Percentiles rank a stretch among this genome's conserved stretches.
Evolutionary conservation across 2,329 filamentous ascomycete species (phyloP).

Genomic region (Aspergillus fumigatus): DNA sequence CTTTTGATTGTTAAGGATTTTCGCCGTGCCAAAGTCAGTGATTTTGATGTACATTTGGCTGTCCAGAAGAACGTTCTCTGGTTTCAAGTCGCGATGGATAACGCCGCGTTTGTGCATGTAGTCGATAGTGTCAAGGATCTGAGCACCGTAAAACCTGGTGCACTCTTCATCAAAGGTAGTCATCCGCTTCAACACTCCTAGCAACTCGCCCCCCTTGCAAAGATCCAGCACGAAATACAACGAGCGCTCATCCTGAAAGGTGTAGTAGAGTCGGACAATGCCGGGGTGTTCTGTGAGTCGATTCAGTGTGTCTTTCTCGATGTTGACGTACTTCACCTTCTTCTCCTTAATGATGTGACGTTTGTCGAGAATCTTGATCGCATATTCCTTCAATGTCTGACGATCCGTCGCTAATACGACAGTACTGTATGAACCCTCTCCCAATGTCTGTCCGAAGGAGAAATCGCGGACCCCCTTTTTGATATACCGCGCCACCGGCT

Average conservation of each 20-base stretch:
- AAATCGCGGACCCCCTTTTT: conserved; percentile 99
- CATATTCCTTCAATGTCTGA: conserved; percentile 91
- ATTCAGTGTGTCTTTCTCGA: conserved; percentile 97
- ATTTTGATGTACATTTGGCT: conserved; percentile 98
- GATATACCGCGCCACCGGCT: conserved; percentile 73
- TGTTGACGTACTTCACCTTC: conserved; percentile 99
- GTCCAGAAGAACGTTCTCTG: conserved; percentile 92
- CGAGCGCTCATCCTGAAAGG: conserved; percentile 93
- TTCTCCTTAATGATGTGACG: conserved; percentile 99
- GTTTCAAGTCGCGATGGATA: conserved; percentile 94
- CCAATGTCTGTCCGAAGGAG: conserved; percentile 81
- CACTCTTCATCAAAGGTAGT: conserved; percentile 94
- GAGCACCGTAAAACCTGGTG: conserved; percentile 86
- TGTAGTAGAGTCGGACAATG: conserved; percentile 95
- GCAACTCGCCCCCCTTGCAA: conserved; percentile 83
- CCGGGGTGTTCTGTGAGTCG: conserved; percentile 93
- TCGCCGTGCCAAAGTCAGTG: conserved; percentile 98
- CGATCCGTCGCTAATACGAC: conserved; percentile 90
- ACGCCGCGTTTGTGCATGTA: conserved; percentile 98
- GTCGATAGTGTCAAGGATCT: conserved; percentile 92
- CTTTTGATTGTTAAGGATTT: conserved; percentile 63
- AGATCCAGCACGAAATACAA: conserved; percentile 96
- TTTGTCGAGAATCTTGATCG: conserved; percentile 97
- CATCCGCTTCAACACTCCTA: conserved; percentile 90
- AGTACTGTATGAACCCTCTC: conserved; percentile 96